Conservation (phyloP, 192 early-diverging fungal species). For the Funneliformis geosporum region DNA sequence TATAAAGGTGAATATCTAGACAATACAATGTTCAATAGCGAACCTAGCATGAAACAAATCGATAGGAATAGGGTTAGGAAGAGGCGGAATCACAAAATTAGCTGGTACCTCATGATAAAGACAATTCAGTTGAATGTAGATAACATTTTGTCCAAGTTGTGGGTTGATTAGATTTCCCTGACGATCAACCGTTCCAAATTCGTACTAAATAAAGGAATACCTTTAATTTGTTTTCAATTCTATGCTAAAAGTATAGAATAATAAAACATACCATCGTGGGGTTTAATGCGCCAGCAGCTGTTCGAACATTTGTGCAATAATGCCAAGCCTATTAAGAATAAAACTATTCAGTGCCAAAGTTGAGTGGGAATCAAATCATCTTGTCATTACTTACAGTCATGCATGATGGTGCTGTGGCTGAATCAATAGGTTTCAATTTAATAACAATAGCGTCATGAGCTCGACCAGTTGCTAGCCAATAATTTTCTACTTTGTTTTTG, state of each 20-base stretch:
- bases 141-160: conserved; percentile 4
- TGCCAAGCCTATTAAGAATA: conserved; percentile 25
- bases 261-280: conserved; percentile 22
- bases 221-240: conserved; percentile 7
- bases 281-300: conserved; percentile 8
- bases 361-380: neutral
- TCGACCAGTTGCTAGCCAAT: neutral
- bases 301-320: conserved; percentile 21
- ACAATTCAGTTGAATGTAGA: conserved; percentile 9
- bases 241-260: neutral
- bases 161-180: conserved; percentile 5
- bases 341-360: neutral
- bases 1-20: no score
- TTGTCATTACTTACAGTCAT: conserved; percentile 14
- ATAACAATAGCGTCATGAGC: neutral
- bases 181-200: conserved; percentile 5
- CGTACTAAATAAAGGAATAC: conserved; percentile 16
- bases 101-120: conserved; percentile 16
- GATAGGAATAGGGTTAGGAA: conserved; percentile 8
- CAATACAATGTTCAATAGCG: conserved; percentile 13
- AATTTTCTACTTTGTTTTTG: neutral
- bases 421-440: neutral
- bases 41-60: conserved; percentile 15
- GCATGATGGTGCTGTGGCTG: neutral
- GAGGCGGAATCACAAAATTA: conserved; percentile 18